Percentiles rank a stretch among this genome's conserved stretches.
phyloP scores from a whole-genome alignment of 1,139 yeast species.

The Taphrina populina region DNA sequence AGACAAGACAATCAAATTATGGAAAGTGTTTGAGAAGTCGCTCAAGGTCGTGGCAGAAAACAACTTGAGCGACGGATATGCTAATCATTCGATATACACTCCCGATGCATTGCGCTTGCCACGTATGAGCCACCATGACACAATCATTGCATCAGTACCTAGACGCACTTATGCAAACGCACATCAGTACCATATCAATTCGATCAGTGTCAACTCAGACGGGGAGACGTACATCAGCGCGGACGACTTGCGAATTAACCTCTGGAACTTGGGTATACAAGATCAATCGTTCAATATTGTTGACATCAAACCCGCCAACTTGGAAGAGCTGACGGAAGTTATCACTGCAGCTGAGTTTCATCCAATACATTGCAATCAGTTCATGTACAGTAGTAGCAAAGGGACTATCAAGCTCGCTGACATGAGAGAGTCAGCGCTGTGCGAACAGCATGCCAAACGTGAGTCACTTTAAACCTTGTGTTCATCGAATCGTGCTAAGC shows the following conservation, averaged over 20 bases:
- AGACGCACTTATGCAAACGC: conserved; percentile 90
- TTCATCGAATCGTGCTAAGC: conserved; percentile 11
- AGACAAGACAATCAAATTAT: conserved; percentile 93
- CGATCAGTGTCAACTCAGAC: conserved; percentile 90
- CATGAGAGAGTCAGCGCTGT: conserved; percentile 92
- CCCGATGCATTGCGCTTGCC: conserved; percentile 65
- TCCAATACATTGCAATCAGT: conserved; percentile 85
- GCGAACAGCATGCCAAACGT: conserved; percentile 79
- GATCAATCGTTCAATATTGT: conserved; percentile 94
- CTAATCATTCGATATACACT: conserved; percentile 36
- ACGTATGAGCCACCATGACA: conserved; percentile 84
- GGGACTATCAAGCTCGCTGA: conserved; percentile 95
- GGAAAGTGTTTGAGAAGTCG: conserved; percentile 93
- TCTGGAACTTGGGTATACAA: conserved; percentile 93
- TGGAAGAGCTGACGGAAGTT: conserved; percentile 98
- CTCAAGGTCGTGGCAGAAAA: conserved; percentile 90
- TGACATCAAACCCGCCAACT: conserved; percentile 94
- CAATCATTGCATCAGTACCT: conserved; percentile 92
- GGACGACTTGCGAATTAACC: conserved; percentile 90
- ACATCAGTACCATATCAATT: conserved; percentile 96
- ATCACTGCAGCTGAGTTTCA: conserved; percentile 98
- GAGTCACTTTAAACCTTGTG: too few species aligned
- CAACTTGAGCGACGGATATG: conserved; percentile 59
- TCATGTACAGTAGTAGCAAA: conserved; percentile 95
- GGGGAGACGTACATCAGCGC: conserved; percentile 92